Evolutionary conservation across 495 filamentous ascomycete genomes (phyloP), one percentile per base, ranked within the genome.

Genomic region (Annulohypoxylon stygium): DNA sequence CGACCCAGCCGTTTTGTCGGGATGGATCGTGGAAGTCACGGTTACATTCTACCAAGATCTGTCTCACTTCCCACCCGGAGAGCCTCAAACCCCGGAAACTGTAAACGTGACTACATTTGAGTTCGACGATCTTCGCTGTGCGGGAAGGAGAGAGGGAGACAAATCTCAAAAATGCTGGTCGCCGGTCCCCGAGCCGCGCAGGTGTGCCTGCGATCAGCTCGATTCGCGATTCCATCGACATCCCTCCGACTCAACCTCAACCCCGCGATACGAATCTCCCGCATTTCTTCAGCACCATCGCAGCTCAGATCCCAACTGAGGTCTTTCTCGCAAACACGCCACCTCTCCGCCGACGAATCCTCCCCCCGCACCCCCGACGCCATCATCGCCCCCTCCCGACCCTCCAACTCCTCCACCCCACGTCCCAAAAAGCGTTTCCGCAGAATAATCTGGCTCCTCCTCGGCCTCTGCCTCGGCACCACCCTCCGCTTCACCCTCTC

Each of bases 391-490:
- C 20, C 50, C 59, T 33, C 41, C 10, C 39, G 14, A n/a, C n/a
- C n/a, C 58, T 11, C 45, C 34, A 4, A 26, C 55, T 25, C 71
- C 43, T 1, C 70, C 20, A 16, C 58, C 36, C 3, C 64, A 61
- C 41, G 36, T 39, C 30, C 30, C 30, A 39, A 12, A 12, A 9
- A 12, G 36, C 66, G 54, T 12, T 61, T 73, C 14, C 61, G 70
- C 14, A 9, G 81, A 53, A 71, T 73, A 34, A n/a, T 76, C 34
- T 85, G 81, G 76, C 73, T 85, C 51, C 25, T 80, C 65, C 5
- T 84, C 30, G 85, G 86, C 73, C 11, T 70, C 37, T 50, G 72
- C 45, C 62, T 67, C 61, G 83, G 82, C 68, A 68, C 78, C 62
- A 55, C 75, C 50, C 47, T 80, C 14, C 77, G 75, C 36, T 47